These are phyloP conservation scores for Phaeosphaeriaceae sp. DNA, from an alignment of 2,329 filamentous ascomycete genomes.

Conservation along the genomic window DNA sequence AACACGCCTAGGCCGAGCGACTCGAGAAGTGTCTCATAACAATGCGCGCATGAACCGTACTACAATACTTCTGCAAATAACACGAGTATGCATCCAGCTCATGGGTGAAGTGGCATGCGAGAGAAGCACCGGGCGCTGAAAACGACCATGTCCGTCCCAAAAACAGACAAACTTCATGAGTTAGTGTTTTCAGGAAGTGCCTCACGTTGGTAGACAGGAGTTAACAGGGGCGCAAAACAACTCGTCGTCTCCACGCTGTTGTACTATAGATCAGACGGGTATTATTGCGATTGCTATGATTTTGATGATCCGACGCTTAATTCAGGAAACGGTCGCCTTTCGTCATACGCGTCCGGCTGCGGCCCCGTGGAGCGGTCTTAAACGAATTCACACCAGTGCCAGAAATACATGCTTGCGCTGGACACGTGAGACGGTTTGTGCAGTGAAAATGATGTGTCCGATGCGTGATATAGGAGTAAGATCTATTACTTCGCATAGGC, in stretches of 20 bases:
- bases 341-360: not conserved
- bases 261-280: not conserved
- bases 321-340: not conserved
- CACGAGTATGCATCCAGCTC: not conserved
- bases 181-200: not conserved
- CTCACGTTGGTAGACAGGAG: not conserved
- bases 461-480: not conserved
- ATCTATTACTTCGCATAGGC: not conserved
- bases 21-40: not conserved
- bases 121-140: not conserved
- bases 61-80: not conserved
- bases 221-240: not conserved
- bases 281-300: not conserved
- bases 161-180: not conserved
- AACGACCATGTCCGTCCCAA: slow-evolving; percentile 2
- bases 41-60: not conserved
- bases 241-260: not conserved
- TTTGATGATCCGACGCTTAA: not conserved
- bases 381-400: not conserved
- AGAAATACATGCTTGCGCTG: not conserved
- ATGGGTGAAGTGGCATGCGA: not conserved
- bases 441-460: not conserved
- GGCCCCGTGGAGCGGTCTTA: not conserved
- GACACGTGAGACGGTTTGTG: too few species aligned
- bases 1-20: not conserved